Evolutionary conservation across 768 basidiomycete species (phyloP).

Genomic region (Plicaturopsis crispa): DNA sequence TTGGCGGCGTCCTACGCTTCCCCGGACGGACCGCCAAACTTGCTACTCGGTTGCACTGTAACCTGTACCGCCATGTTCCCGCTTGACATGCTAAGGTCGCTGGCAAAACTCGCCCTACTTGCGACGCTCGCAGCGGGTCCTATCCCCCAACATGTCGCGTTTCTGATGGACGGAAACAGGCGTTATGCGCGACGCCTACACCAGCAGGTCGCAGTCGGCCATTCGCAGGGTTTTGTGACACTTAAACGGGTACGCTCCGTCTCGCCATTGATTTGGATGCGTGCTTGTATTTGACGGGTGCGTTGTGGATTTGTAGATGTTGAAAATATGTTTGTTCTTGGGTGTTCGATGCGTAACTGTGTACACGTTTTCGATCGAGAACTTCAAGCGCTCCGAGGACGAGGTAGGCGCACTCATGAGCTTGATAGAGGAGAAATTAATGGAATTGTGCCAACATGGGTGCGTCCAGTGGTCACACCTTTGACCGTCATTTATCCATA

Average conservation of each 20-base stretch:
- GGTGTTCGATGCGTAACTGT: conserved; percentile 78
- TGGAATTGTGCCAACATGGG: conserved; percentile 79
- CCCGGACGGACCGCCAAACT: too few species aligned
- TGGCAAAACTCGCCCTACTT: conserved; percentile 44
- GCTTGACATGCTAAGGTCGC: too few species aligned
- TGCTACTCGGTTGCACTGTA: too few species aligned
- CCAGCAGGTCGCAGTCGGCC: conserved; percentile 67
- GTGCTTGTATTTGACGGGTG: too few species aligned
- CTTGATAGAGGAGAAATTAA: conserved; percentile 69
- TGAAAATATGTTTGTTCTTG: conserved; percentile 81
- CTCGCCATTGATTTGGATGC: too few species aligned
- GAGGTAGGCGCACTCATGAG: conserved; percentile 88
- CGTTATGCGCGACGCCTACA: conserved; percentile 73
- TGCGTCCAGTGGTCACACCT: conserved; percentile 26
- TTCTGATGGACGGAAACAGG: conserved; percentile 97
- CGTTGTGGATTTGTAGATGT: conserved; percentile 52
- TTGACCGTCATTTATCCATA: background rate
- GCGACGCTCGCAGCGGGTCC: conserved; percentile 73
- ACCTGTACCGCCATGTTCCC: too few species aligned
- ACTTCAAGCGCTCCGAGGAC: conserved; percentile 80
- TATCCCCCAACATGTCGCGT: conserved; percentile 83
- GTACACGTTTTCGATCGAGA: conserved; percentile 98
- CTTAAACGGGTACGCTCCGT: conserved; percentile 65
- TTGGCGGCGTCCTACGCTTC: too few species aligned
- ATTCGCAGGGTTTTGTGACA: conserved; percentile 76